These are phyloP conservation scores for Neurospora pannonica DNA, from an alignment of 495 filamentous ascomycete genomes.

Conservation along the genomic window DNA sequence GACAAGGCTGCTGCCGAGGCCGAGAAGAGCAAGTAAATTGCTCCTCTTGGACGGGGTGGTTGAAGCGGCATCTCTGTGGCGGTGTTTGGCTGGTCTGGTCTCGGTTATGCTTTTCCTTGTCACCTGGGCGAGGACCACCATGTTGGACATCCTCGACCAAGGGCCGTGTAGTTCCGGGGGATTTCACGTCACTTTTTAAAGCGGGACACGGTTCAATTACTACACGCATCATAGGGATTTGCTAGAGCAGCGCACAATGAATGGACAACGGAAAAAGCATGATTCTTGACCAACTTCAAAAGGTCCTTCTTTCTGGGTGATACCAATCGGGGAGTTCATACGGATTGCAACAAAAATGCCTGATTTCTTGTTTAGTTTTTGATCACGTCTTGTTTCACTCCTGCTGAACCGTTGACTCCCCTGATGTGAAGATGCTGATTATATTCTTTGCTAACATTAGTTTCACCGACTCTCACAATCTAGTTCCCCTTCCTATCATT, in stretches of 20 bases:
- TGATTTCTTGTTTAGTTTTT: neutral
- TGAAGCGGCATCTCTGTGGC: constrained; percentile 19
- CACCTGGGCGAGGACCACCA: constrained; percentile 19
- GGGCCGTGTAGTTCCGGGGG: constrained; percentile 23
- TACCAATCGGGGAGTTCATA: constrained; percentile 8
- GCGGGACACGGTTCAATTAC: constrained; percentile 16
- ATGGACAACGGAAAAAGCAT: constrained; percentile 29
- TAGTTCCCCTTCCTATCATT: constrained; percentile 10
- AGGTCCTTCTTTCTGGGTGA: constrained; percentile 2
- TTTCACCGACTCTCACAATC: neutral
- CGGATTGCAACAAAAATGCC: constrained; percentile 2
- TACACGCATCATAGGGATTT: constrained; percentile 30
- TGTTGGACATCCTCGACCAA: constrained; percentile 8
- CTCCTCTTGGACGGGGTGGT: constrained; percentile 15
- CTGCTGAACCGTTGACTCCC: neutral
- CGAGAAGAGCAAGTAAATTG: constrained; percentile 80
- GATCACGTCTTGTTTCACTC: neutral
- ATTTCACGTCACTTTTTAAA: constrained; percentile 8
- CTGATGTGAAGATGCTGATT: neutral
- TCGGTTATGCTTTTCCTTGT: constrained; percentile 31
- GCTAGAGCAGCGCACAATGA: constrained; percentile 30
- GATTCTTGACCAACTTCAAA: constrained; percentile 14
- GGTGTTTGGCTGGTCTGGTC: constrained; percentile 39
- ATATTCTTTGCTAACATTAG: neutral
- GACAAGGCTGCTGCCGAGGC: constrained; percentile 84